Conservation (phyloP, 495 filamentous ascomycete genomes). For the Cercophora newfieldiana region DNA sequence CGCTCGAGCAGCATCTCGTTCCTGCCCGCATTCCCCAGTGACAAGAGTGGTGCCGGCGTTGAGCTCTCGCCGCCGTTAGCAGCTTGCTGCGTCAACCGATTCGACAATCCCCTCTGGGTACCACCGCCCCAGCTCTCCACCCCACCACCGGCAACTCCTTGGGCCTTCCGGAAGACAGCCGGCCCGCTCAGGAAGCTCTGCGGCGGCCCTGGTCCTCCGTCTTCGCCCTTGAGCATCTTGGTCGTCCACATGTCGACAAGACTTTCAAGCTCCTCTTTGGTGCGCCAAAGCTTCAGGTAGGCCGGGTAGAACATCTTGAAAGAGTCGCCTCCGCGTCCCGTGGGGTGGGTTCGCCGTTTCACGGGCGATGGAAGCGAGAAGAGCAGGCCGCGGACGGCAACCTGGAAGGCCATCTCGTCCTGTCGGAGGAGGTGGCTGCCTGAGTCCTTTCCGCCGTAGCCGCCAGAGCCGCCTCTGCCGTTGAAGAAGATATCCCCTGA, state of each 20-base stretch:
- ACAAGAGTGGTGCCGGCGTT: slow-evolving; percentile 38
- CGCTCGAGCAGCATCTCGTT: slow-evolving; percentile 77
- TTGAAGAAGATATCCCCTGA: slow-evolving; percentile 57
- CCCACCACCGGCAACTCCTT: neutral
- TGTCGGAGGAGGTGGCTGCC: slow-evolving; percentile 76
- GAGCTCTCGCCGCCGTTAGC: neutral
- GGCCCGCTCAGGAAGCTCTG: slow-evolving; percentile 36
- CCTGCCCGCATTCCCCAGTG: slow-evolving; percentile 61
- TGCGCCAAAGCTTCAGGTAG: slow-evolving; percentile 71
- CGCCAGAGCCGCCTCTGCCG: slow-evolving; percentile 42
- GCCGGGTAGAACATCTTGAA: slow-evolving; percentile 88
- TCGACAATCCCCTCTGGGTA: neutral
- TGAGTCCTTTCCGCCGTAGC: slow-evolving; percentile 49
- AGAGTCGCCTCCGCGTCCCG: slow-evolving; percentile 53
- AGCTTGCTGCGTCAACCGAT: neutral
- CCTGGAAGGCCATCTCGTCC: slow-evolving; percentile 89
- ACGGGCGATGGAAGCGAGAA: slow-evolving; percentile 85
- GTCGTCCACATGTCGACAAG: slow-evolving; percentile 67
- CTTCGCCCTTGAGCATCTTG: slow-evolving; percentile 52
- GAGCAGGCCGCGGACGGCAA: slow-evolving; percentile 77
- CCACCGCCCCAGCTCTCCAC: slow-evolving; percentile 6
- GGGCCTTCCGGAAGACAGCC: slow-evolving; percentile 40
- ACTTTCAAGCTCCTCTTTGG: slow-evolving; percentile 74
- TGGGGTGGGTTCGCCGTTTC: slow-evolving; percentile 56
- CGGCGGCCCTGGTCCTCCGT: slow-evolving; percentile 26